Conservation (phyloP, 768 basidiomycete genomes). For the Royoungia palumana region DNA sequence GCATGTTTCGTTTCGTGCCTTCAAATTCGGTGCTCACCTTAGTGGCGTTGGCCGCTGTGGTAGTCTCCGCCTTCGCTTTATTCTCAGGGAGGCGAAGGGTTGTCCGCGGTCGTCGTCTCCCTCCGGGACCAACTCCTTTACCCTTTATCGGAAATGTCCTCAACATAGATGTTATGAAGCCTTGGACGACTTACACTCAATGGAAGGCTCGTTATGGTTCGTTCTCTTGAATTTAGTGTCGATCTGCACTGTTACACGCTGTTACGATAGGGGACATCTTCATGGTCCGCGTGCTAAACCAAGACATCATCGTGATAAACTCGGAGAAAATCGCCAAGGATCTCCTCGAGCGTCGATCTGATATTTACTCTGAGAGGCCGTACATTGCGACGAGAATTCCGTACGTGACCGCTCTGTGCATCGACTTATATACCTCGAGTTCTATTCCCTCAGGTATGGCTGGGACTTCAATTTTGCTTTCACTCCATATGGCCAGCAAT, state of each 20-base stretch:
- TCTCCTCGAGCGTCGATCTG: slow-evolving; percentile 25
- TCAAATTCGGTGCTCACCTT: background rate
- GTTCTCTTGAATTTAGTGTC: background rate
- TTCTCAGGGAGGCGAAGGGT: background rate
- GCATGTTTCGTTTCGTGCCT: background rate
- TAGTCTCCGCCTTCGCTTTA: too few relatives aligned
- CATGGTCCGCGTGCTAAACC: slow-evolving; percentile 18
- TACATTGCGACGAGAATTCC: slow-evolving; percentile 12
- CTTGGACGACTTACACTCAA: slow-evolving; percentile 19
- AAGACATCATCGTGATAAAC: slow-evolving; percentile 25
- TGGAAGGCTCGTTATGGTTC: slow-evolving; percentile 20
- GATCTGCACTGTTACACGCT: background rate
- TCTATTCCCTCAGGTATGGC: slow-evolving; percentile 11
- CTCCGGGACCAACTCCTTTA: slow-evolving; percentile 7
- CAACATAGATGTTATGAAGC: slow-evolving; percentile 12
- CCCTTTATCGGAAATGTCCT: slow-evolving; percentile 17
- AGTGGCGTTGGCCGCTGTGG: background rate
- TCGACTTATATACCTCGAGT: background rate
- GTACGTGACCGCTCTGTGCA: slow-evolving; percentile 2
- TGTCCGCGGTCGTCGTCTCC: background rate
- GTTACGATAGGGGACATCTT: slow-evolving; percentile 15
- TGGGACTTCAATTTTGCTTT: slow-evolving; percentile 19
- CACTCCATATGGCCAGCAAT: slow-evolving; percentile 20
- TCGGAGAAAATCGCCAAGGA: slow-evolving; percentile 25
- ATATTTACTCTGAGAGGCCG: slow-evolving; percentile 28